These are phyloP conservation scores for Phytophthora kernoviae DNA, from an alignment of 352 stramenopile species.

Conservation along the genomic window DNA sequence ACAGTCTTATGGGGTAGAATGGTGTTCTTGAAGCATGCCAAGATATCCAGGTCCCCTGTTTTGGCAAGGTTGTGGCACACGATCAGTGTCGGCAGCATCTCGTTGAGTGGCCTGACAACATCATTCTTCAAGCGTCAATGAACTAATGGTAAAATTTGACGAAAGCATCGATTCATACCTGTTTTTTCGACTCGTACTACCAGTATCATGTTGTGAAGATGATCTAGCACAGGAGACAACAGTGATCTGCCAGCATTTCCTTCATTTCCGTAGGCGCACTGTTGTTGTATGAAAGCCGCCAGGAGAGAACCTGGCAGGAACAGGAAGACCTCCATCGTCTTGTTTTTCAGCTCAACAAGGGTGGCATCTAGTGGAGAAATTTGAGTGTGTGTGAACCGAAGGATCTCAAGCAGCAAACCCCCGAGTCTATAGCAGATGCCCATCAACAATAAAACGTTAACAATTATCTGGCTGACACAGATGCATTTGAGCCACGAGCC, in stretches of 20 bases:
- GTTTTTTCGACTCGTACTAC: slow-evolving; percentile 66
- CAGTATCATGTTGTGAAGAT: slow-evolving; percentile 64
- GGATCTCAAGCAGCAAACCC: slow-evolving; percentile 48
- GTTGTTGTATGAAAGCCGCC: slow-evolving; percentile 48
- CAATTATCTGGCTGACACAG: neutral
- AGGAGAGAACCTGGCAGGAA: slow-evolving; percentile 51
- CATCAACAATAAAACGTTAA: neutral
- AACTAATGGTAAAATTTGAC: neutral
- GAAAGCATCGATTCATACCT: slow-evolving; percentile 24
- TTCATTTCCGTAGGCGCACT: slow-evolving; percentile 15
- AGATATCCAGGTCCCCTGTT: slow-evolving; percentile 25
- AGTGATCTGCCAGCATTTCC: slow-evolving; percentile 2
- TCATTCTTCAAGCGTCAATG: neutral
- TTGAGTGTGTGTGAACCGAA: slow-evolving; percentile 32
- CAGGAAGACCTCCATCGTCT: slow-evolving; percentile 68
- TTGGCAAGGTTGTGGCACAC: slow-evolving; percentile 69
- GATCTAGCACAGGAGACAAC: slow-evolving; percentile 40
- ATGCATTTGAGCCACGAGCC: too few species aligned
- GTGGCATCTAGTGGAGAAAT: slow-evolving; percentile 34
- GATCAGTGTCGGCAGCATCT: slow-evolving; percentile 63
- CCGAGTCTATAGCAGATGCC: slow-evolving; percentile 36
- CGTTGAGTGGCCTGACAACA: slow-evolving; percentile 35
- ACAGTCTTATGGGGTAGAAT: slow-evolving; percentile 31
- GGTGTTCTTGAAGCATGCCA: slow-evolving; percentile 44
- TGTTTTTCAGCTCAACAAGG: slow-evolving; percentile 66